These are phyloP conservation scores for Puccinia triticina DNA, from an alignment of 1,284 basidiomycete species.

Conservation along the genomic window DNA sequence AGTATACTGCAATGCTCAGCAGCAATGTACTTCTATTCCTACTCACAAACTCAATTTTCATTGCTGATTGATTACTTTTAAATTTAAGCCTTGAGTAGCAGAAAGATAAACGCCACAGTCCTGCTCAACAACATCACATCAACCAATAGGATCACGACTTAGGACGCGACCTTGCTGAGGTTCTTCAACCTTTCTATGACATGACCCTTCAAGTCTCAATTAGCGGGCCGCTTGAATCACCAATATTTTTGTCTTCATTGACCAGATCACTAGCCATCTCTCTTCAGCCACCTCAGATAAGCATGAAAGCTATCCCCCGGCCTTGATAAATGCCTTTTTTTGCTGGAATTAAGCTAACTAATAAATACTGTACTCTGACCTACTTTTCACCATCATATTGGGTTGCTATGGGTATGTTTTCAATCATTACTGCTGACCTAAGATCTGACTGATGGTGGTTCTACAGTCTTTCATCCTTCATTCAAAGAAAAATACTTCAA, in stretches of 20 bases:
- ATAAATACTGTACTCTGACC: conserved; percentile 8
- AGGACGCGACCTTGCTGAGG: background rate
- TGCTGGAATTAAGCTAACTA: background rate
- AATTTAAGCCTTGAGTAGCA: background rate
- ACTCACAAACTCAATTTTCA: too few species aligned
- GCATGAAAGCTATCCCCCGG: background rate
- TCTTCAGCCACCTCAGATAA: background rate
- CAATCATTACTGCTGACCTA: background rate
- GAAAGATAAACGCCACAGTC: too few species aligned
- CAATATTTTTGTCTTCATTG: too few species aligned
- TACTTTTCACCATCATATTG: conserved; percentile 5
- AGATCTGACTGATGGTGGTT: background rate
- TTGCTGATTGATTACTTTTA: too few species aligned
- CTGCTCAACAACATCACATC: background rate
- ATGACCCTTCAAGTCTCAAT: too few species aligned
- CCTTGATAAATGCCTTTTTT: background rate
- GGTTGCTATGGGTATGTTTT: too few species aligned
- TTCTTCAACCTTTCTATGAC: too few species aligned
- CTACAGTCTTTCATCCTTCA: conserved; percentile 9
- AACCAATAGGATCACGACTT: background rate
- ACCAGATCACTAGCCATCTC: too few species aligned
- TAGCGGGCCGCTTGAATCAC: too few species aligned
- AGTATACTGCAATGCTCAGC: too few species aligned
- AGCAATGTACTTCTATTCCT: background rate
- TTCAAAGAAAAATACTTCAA: too few species aligned